Conservation (phyloP, 1,284 basidiomycete genomes). For the Vanrija pseudolonga region DNA sequence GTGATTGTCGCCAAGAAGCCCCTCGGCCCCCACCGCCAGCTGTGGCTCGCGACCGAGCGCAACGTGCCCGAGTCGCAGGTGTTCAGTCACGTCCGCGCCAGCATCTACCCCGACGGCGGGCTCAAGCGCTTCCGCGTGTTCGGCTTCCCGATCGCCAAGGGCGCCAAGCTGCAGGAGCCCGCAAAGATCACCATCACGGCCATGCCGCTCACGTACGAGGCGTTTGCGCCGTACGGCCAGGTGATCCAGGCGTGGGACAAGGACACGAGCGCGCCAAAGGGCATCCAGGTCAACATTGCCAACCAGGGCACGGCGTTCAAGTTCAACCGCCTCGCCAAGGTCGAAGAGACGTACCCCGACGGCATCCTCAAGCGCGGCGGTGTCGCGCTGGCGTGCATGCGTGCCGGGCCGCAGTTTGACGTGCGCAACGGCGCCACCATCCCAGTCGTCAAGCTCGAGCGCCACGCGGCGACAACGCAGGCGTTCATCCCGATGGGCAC, state of each 20-base stretch:
- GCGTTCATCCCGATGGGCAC: constrained; percentile 80
- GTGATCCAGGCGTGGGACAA: constrained; percentile 69
- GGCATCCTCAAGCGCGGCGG: constrained; percentile 48
- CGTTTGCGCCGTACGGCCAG: constrained; percentile 77
- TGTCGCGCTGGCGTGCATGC: constrained; percentile 67
- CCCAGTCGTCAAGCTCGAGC: constrained; percentile 43
- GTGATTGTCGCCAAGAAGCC: constrained; percentile 70
- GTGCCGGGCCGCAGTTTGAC: constrained; percentile 55
- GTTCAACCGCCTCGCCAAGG: constrained; percentile 76
- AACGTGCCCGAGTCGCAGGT: constrained; percentile 52
- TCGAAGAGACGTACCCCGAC: constrained; percentile 62
- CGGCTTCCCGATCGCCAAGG: constrained; percentile 56
- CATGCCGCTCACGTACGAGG: constrained; percentile 74
- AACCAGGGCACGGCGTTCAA: constrained; percentile 86
- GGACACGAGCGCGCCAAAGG: constrained; percentile 48
- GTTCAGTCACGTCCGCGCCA: constrained; percentile 81
- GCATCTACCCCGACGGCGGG: constrained; percentile 92
- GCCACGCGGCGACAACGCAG: constrained; percentile 57
- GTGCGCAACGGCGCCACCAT: constrained; percentile 53
- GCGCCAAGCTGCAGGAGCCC: constrained; percentile 3
- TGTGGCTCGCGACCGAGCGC: constrained; percentile 77
- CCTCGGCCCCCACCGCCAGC: constrained; percentile 84
- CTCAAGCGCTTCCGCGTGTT: constrained; percentile 84
- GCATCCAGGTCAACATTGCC: constrained; percentile 66
- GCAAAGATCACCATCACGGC: constrained; percentile 47